Conservation (phyloP, 2,329 filamentous ascomycete species). For the Pyricularia sp. region DNA sequence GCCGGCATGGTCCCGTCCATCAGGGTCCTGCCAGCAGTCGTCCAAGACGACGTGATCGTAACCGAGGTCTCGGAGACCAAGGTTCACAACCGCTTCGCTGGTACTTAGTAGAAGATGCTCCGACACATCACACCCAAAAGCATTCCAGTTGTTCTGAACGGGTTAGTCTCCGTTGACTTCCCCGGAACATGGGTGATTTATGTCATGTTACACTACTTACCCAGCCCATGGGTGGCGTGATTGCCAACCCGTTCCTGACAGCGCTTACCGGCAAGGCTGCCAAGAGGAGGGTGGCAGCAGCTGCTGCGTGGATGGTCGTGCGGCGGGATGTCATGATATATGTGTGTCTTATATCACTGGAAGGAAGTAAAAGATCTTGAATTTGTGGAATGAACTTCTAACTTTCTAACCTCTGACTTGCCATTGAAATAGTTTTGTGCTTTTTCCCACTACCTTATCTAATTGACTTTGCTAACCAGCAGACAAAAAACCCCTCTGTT, state of each 20-base stretch:
- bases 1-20: slow-evolving; percentile 14
- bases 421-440: background rate
- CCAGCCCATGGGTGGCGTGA: slow-evolving; percentile 11
- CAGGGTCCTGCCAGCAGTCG: slow-evolving; percentile 10
- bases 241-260: slow-evolving; percentile 9
- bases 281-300: slow-evolving; percentile 12
- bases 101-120: slow-evolving; percentile 9
- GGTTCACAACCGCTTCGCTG: slow-evolving; percentile 7
- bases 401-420: background rate
- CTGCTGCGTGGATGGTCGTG: background rate
- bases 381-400: background rate
- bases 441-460: background rate
- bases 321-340: background rate
- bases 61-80: slow-evolving; percentile 10
- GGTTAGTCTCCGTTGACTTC: background rate
- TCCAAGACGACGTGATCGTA: slow-evolving; percentile 13
- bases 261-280: slow-evolving; percentile 18
- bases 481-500: background rate
- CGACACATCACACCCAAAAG: slow-evolving; percentile 14
- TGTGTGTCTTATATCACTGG: background rate
- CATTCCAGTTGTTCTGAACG: slow-evolving; percentile 13
- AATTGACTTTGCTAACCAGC: background rate
- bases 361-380: background rate
- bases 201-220: background rate
- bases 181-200: background rate